These are phyloP conservation scores for Rhodotorula glutinis DNA, from an alignment of 1,284 basidiomycete genomes.

Conservation along the genomic window DNA sequence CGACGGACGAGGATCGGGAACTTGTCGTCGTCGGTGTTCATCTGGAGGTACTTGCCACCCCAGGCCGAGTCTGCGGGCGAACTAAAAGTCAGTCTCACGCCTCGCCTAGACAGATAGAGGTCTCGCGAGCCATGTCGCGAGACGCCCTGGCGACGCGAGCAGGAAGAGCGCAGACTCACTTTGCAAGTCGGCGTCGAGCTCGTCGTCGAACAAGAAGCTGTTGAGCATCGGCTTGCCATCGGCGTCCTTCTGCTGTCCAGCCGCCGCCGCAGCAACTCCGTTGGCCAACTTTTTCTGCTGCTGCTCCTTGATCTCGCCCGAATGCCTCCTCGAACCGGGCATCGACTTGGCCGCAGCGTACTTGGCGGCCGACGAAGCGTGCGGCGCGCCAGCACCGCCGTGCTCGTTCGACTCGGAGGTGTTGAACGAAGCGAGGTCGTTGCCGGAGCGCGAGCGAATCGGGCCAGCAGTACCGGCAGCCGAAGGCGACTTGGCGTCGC, in stretches of 20 bases:
- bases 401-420: neutral
- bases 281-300: constrained; percentile 12
- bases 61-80: constrained; percentile 55
- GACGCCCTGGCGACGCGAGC: no score
- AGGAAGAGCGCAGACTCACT: constrained; percentile 54
- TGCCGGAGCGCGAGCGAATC: constrained; percentile 43
- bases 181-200: constrained; percentile 84
- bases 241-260: constrained; percentile 22
- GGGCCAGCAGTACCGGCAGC: constrained; percentile 41
- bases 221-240: constrained; percentile 42
- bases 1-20: constrained; percentile 57
- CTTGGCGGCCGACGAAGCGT: constrained; percentile 7
- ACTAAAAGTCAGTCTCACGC: neutral
- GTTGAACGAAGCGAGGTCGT: constrained; percentile 40
- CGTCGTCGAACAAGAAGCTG: constrained; percentile 77
- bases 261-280: constrained; percentile 9
- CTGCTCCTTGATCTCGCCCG: constrained; percentile 34
- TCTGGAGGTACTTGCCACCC: constrained; percentile 77
- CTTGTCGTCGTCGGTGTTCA: constrained; percentile 82
- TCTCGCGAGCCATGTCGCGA: no score
- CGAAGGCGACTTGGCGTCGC: constrained; percentile 29
- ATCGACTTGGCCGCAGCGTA: constrained; percentile 34
- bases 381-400: neutral
- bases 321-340: constrained; percentile 38
- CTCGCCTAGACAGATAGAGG: no score